These are phyloP conservation scores for Phialophora tarda DNA, from an alignment of 2,329 filamentous ascomycete species.

Conservation along the genomic window DNA sequence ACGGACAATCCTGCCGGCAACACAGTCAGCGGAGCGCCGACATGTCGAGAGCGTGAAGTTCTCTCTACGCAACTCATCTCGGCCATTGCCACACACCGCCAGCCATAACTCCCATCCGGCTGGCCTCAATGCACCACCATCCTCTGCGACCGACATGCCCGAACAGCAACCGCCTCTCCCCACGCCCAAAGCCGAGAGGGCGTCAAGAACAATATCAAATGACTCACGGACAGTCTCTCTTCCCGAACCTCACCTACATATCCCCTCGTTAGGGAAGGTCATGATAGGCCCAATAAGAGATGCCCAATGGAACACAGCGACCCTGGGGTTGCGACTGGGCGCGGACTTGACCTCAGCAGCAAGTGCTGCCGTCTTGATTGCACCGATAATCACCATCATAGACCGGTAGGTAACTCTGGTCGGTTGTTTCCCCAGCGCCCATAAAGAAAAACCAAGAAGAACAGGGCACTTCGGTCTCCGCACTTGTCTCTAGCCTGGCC, in stretches of 20 bases:
- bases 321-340: constrained; percentile 69
- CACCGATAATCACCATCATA: constrained; percentile 84
- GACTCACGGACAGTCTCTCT: not conserved
- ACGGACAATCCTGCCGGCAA: not conserved
- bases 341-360: constrained; percentile 73
- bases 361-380: constrained; percentile 75
- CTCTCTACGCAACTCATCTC: not conserved
- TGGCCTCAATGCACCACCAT: constrained; percentile 22
- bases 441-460: not conserved
- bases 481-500: not conserved
- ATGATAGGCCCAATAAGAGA: constrained; percentile 19
- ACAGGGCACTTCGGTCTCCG: not conserved
- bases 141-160: constrained; percentile 4
- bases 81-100: not conserved
- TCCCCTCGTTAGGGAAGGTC: constrained; percentile 18
- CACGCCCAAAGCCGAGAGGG: constrained; percentile 14
- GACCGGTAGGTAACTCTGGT: constrained; percentile 67
- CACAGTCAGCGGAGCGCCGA: not conserved
- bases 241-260: constrained; percentile 16
- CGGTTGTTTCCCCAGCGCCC: not conserved
- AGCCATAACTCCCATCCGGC: not conserved
- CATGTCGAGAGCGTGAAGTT: not conserved
- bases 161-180: constrained; percentile 18
- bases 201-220: constrained; percentile 8
- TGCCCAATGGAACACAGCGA: constrained; percentile 73